Evolutionary conservation across 2,329 filamentous ascomycete species (phyloP), one percentile per base, ranked within the genome.

Genomic region (Annulohypoxylon truncatum): DNA sequence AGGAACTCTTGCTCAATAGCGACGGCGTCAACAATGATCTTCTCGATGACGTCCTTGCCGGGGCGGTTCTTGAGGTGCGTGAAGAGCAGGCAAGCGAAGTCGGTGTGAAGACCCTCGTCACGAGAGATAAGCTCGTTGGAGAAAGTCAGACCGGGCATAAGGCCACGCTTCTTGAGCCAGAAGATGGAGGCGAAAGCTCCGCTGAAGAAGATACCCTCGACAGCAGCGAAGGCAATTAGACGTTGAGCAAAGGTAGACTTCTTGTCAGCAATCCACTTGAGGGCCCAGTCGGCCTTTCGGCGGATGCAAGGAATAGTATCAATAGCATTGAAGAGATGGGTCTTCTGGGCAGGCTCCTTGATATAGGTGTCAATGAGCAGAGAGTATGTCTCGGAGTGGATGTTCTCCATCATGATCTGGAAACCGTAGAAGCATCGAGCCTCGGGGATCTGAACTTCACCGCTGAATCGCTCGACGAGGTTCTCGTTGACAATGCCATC

Each of bases 401-500:
- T 97, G 85, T 99, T 99, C 87, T 99, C 96, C 93, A 99, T 98
- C 96, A 99, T 99, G 85, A 98, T 98, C 85, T 99, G 96, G 89
- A 99, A 99, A 71, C 96, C 96, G 82, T 99, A 99, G 88, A 99
- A 99, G 90, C 96, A 99, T 77, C 96, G 94, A 71, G 96, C 96
- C 84, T 99, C 96, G 9, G 96, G 95, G 64, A 98, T 90, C 84
- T 99, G 96, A 28, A 99, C 95, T 83, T 99, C 96, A 71, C 89
- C 90, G 77, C 93, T 97, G 89, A 99, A 99, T 70, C 96, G 93
- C 88, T 98, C 94, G 66, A 99, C 90, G 22, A 99, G 87, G 86
- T 99, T 99, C 88, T 99, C 96, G 80, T 99, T 99, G 86, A 99
- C 96, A 72, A 99, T 99, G 78, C 96, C 96, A 77, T 99, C 96